Percentiles rank a stretch among this genome's conserved stretches.
These are phyloP conservation scores for Cutaneotrichosporon sp. DNA, from an alignment of 1,284 basidiomycete genomes.

Conservation along the genomic window DNA sequence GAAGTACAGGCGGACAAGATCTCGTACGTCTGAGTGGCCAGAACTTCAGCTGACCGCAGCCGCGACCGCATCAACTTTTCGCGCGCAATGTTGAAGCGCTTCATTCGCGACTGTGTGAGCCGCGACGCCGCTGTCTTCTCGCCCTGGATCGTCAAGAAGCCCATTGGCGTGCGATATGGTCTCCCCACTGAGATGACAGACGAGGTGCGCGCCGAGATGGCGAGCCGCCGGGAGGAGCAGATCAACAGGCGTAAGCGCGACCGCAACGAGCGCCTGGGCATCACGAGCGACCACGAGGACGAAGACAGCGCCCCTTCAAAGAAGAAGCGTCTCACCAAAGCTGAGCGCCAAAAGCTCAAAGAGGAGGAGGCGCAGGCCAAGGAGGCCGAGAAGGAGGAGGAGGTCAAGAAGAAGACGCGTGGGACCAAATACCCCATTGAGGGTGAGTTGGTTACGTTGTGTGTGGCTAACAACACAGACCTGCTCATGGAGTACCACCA, in stretches of 20 bases:
- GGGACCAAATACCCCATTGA: conserved; percentile 65
- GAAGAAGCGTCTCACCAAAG: conserved; percentile 66
- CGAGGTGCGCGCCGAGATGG: conserved; percentile 70
- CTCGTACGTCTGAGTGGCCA: conserved; percentile 55
- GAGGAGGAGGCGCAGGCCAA: conserved; percentile 50
- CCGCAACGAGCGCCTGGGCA: conserved; percentile 53
- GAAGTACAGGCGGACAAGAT: conserved; percentile 73
- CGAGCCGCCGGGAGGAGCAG: conserved; percentile 73
- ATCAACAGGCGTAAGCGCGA: conserved; percentile 79
- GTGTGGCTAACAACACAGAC: conserved; percentile 54
- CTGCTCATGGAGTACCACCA: conserved; percentile 69
- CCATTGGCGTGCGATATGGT: conserved; percentile 74
- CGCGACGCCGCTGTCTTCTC: conserved; percentile 85
- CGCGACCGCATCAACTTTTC: conserved; percentile 93
- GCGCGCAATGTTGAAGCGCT: conserved; percentile 91
- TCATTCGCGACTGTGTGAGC: conserved; percentile 87
- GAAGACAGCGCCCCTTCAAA: conserved; percentile 52
- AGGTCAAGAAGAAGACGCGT: conserved; percentile 68
- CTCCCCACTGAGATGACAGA: conserved; percentile 80
- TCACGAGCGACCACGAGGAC: conserved; percentile 61
- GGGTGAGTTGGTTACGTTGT: conserved; percentile 40
- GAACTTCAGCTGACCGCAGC: conserved; percentile 48
- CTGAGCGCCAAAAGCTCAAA: conserved; percentile 26
- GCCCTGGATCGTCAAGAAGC: conserved; percentile 87
- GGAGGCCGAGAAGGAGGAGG: conserved; percentile 54